Conservation (phyloP, 176 grass and related monocot species). For the Oryza meridionalis region DNA sequence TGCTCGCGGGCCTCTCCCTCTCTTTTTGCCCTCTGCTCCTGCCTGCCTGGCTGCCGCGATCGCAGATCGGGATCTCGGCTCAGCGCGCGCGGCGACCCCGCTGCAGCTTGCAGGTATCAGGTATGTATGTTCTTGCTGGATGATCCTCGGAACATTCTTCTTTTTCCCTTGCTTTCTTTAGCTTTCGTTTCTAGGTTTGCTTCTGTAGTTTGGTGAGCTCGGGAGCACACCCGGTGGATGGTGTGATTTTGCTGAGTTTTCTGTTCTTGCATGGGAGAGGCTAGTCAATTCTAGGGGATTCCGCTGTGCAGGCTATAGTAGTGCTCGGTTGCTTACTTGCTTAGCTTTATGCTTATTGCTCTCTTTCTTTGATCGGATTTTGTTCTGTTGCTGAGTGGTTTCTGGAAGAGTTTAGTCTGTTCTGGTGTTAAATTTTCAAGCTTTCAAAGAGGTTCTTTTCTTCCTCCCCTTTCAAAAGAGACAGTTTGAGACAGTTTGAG, state of each 20-base stretch:
- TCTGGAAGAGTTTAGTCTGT: background rate
- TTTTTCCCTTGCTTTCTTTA: background rate
- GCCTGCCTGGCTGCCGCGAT: background rate
- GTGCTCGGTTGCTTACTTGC: background rate
- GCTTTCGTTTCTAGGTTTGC: background rate
- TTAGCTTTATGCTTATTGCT: background rate
- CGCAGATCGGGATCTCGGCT: constrained; percentile 50
- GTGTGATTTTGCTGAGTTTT: background rate
- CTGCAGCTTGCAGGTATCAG: constrained; percentile 15
- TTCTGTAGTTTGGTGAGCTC: background rate
- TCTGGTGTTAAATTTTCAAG: background rate
- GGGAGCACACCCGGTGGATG: background rate
- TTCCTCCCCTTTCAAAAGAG: background rate
- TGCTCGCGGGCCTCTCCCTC: background rate
- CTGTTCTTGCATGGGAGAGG: background rate
- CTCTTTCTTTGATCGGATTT: background rate
- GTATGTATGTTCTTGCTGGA: constrained; percentile 28
- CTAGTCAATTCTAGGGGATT: background rate
- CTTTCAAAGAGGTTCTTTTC: background rate
- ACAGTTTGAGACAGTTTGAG: background rate
- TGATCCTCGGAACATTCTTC: background rate
- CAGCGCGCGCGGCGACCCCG: background rate
- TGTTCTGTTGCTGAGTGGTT: background rate
- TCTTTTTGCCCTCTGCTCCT: constrained; percentile 48
- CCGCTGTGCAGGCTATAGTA: background rate